Conservation (phyloP, 306 rosid genomes). For the Fragaria vesca region DNA sequence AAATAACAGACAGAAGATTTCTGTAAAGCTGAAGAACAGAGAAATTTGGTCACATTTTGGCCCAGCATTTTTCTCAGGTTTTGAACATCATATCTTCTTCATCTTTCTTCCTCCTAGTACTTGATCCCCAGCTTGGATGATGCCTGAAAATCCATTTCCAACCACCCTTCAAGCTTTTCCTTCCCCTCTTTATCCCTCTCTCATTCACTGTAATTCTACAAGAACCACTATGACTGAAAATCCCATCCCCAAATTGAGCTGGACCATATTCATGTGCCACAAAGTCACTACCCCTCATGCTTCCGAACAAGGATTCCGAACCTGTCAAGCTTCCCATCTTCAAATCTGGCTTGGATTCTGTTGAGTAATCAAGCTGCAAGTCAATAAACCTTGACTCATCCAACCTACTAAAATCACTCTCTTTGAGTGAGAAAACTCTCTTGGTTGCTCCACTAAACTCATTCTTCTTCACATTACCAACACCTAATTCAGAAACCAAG, state of each 20-base stretch:
- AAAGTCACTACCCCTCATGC: conserved; percentile 51
- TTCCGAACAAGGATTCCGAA: conserved; percentile 53
- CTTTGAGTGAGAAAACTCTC: conserved; percentile 80
- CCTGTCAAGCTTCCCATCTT: conserved; percentile 36
- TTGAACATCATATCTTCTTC: conserved; percentile 57
- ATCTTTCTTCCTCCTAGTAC: conserved; percentile 54
- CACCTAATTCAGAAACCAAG: conserved; percentile 36
- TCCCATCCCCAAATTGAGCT: conserved; percentile 38
- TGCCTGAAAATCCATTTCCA: conserved; percentile 92
- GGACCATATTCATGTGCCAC: conserved; percentile 40
- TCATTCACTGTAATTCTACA: conserved; percentile 84
- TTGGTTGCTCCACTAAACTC: conserved; percentile 51
- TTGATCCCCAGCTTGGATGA: conserved; percentile 50
- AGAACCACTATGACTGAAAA: conserved; percentile 59
- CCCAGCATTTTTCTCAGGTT: conserved; percentile 41
- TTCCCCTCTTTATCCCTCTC: conserved; percentile 66
- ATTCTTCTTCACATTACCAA: conserved; percentile 27
- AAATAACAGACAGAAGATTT: conserved; percentile 23
- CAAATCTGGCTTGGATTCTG: conserved; percentile 57
- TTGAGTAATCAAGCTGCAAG: conserved; percentile 75
- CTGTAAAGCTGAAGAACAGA: conserved; percentile 30
- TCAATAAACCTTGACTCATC: conserved; percentile 90
- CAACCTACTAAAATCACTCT: conserved; percentile 83
- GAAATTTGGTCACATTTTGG: conserved; percentile 11
- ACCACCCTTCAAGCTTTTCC: conserved; percentile 78